Conservation (phyloP, 1,284 basidiomycete species). For the Peniophora sp. region DNA sequence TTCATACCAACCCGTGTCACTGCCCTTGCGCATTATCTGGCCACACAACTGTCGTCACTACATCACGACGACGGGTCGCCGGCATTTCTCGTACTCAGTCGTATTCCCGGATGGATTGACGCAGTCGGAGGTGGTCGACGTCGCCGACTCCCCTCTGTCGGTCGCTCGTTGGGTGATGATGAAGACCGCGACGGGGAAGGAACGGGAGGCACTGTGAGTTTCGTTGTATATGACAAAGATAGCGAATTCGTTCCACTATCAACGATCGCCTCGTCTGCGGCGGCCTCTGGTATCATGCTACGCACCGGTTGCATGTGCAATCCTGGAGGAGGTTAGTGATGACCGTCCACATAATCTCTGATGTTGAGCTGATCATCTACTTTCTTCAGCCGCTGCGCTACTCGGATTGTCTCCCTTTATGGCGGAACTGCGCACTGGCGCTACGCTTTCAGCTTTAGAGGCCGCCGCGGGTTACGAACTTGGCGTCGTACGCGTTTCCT, state of each 20-base stretch:
- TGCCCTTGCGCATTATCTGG: conserved; percentile 46
- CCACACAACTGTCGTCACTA: conserved; percentile 42
- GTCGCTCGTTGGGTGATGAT: neutral
- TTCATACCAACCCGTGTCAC: conserved; percentile 69
- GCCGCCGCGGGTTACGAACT: conserved; percentile 53
- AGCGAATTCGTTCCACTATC: conserved; percentile 63
- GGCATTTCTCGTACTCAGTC: conserved; percentile 60
- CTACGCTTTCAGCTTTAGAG: conserved; percentile 57
- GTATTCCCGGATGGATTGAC: conserved; percentile 26
- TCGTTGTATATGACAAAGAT: conserved; percentile 43
- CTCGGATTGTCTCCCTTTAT: conserved; percentile 63
- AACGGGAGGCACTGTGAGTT: conserved; percentile 54
- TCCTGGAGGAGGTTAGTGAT: conserved; percentile 45
- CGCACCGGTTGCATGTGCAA: conserved; percentile 84
- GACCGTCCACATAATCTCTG: neutral
- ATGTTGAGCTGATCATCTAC: neutral
- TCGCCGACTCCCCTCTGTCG: neutral
- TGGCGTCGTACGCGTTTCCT: conserved; percentile 67
- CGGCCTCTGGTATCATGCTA: conserved; percentile 57
- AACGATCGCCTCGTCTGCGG: conserved; percentile 62
- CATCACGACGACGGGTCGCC: conserved; percentile 47
- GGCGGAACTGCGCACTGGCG: conserved; percentile 49
- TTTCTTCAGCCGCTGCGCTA: conserved; percentile 47
- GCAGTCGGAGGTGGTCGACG: neutral
- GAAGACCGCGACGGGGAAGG: conserved; percentile 57